Percentiles rank a stretch among this genome's conserved stretches.
phyloP scores from a whole-genome alignment of 169 alveolate genomes.

The Ichthyophthirius multifiliis region DNA sequence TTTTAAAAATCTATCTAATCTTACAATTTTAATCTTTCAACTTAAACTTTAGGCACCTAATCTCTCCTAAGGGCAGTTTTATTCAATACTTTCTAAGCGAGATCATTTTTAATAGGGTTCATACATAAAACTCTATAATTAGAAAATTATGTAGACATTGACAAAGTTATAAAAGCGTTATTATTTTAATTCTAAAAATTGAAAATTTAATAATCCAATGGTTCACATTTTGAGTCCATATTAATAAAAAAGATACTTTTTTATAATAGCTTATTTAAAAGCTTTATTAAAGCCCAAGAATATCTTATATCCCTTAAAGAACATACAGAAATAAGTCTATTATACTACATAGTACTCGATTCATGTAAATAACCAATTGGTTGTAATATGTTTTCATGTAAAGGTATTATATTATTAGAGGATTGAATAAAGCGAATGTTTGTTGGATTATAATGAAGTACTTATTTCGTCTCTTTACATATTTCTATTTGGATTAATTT shows the following conservation, averaged over 20 bases:
- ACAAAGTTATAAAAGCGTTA: constrained; percentile 3
- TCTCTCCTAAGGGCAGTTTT: constrained; percentile 72
- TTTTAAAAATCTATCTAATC: neutral
- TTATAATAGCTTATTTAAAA: constrained; percentile 28
- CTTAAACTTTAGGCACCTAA: constrained; percentile 57
- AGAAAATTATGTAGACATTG: constrained; percentile 52
- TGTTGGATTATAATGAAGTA: constrained; percentile 38
- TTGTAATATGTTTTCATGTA: neutral
- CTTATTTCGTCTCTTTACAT: constrained; percentile 62
- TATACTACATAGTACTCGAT: neutral
- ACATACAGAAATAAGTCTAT: neutral
- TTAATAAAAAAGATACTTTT: constrained; percentile 24
- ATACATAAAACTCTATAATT: constrained; percentile 49
- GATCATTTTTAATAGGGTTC: constrained; percentile 62
- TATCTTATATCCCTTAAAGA: constrained; percentile 1
- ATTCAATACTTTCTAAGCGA: constrained; percentile 53
- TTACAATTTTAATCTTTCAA: constrained; percentile 61
- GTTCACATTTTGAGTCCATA: constrained; percentile 33
- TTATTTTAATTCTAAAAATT: neutral
- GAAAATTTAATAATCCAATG: neutral
- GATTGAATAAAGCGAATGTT: constrained; percentile 38
- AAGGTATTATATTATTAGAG: neutral
- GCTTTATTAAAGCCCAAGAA: constrained; percentile 42
- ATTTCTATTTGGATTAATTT: constrained; percentile 51
- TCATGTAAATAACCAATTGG: constrained; percentile 9